Evolutionary conservation across 108 stramenopile genomes (phyloP).

Genomic region (Nitzschia sp.): DNA sequence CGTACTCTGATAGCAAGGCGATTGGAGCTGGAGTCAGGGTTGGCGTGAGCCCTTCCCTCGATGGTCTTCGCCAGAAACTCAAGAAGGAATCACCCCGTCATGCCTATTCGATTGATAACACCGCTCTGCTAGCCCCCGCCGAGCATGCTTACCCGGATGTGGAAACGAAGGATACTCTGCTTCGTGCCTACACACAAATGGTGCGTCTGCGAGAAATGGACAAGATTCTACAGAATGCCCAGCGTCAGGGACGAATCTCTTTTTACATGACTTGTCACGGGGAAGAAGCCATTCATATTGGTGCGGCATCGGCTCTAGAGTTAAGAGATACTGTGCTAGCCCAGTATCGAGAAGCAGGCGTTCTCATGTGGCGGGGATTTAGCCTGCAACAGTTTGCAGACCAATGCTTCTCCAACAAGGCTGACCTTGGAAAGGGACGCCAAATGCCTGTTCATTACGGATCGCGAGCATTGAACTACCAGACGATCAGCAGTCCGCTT

Average conservation of each 20-base stretch:
- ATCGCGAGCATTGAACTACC: constrained; percentile 87
- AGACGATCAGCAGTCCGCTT: constrained; percentile 91
- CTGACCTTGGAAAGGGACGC: constrained; percentile 92
- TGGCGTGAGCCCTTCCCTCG: constrained; percentile 5
- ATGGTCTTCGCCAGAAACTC: constrained; percentile 43
- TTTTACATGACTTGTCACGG: constrained; percentile 93
- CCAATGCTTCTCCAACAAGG: constrained; percentile 93
- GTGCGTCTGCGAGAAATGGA: constrained; percentile 94
- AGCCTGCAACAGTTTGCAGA: constrained; percentile 93
- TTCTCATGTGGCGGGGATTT: constrained; percentile 99
- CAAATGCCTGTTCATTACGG: constrained; percentile 99
- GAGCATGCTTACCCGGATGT: constrained; percentile 55
- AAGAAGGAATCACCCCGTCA: constrained; percentile 45
- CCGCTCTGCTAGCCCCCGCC: constrained; percentile 40
- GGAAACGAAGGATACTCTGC: constrained; percentile 56
- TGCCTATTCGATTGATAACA: constrained; percentile 36
- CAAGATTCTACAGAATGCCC: constrained; percentile 93
- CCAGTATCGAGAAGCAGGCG: constrained; percentile 96
- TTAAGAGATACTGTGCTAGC: constrained; percentile 86
- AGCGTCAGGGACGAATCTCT: constrained; percentile 96
- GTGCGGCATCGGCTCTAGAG: constrained; percentile 86
- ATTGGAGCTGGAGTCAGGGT: background rate
- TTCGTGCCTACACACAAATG: constrained; percentile 84
- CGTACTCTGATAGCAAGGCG: background rate
- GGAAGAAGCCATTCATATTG: constrained; percentile 95